Evolutionary conservation across 1,284 basidiomycete species (phyloP), one percentile per base, ranked within the genome.

Genomic region (Cystobasidiaceae sp.): DNA sequence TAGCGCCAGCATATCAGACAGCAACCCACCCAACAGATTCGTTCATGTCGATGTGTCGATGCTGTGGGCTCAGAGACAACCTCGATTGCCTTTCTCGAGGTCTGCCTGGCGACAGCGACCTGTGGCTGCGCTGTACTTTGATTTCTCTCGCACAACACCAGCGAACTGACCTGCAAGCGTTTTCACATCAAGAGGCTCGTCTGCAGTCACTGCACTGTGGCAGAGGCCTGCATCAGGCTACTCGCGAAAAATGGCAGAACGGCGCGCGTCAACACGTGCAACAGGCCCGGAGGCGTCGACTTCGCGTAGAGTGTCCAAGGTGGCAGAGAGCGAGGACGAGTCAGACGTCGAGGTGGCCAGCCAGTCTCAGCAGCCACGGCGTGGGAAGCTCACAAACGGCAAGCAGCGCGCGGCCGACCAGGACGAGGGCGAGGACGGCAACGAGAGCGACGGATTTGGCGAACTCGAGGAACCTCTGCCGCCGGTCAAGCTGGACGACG

Each of bases 301-400:
- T 17, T 45, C 61, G 51, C 51, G 61, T 55, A 51, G 45, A 49
- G 32, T 6, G 37, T 56, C 51, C 28, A 41, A 8, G 27, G 37
- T 51, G 39, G 34, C 21, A 4, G 25, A 44, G 17, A 52, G 5
- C 7, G 32, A n/a, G 25, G 59, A 23, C 49, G 59, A 27, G n/a
- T 37, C 41, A 28, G 54, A 56, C 32, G 49, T 34, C 11, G 59
- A 62, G 17, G 30, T 19, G 45, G 9, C 15, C n/a, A n/a, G n/a
- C n/a, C n/a, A n/a, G n/a, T n/a, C n/a, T 21, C 45, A 52, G 45
- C 59, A 62, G 4, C 46, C 11, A n/a, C 44, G 21, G 32, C 57
- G 30, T 13, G 30, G 6, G 8, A 37, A n/a, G 21, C 6, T n/a
- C 8, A 25, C 50, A 52, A 39, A 37, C 27, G 28, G n/a, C 33